Evolutionary conservation across 73 alveolate genomes (phyloP).

Genomic region (Breviolum minutum): DNA sequence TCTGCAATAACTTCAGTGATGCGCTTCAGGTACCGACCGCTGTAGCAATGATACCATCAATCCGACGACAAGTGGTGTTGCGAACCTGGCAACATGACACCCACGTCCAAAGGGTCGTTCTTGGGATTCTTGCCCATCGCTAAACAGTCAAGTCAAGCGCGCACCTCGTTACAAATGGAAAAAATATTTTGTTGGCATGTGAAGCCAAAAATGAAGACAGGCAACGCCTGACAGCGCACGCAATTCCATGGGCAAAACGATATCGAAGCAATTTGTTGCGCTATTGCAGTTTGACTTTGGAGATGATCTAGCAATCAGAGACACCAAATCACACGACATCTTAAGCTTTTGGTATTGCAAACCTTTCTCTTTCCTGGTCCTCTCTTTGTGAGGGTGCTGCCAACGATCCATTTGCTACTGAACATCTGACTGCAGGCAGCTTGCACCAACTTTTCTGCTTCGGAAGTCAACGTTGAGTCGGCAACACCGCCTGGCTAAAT

Average conservation of each 20-base stretch:
- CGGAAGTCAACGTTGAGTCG: too few species aligned
- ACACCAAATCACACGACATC: background rate
- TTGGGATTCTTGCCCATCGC: too few species aligned
- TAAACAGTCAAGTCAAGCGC: background rate
- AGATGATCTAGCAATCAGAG: background rate
- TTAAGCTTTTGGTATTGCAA: too few species aligned
- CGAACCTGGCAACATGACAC: conserved; percentile 25
- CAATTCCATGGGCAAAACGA: background rate
- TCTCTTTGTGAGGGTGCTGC: too few species aligned
- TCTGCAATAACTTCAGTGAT: too few species aligned
- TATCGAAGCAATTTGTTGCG: too few species aligned
- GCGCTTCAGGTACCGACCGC: conserved; percentile 20
- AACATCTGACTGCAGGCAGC: too few species aligned
- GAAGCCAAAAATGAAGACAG: conserved; percentile 89
- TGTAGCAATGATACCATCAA: conserved; percentile 67
- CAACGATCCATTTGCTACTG: too few species aligned
- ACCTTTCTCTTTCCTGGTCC: too few species aligned
- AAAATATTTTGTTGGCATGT: conserved; percentile 89
- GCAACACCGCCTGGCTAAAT: too few species aligned
- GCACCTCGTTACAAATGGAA: conserved; percentile 70
- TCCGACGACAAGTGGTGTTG: conserved; percentile 51
- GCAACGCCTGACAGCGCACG: conserved; percentile 48
- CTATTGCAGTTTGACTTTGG: background rate
- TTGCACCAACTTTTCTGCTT: too few species aligned
- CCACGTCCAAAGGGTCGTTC: too few species aligned